phyloP scores from a whole-genome alignment of 768 basidiomycete species.

The Panus rudis region DNA sequence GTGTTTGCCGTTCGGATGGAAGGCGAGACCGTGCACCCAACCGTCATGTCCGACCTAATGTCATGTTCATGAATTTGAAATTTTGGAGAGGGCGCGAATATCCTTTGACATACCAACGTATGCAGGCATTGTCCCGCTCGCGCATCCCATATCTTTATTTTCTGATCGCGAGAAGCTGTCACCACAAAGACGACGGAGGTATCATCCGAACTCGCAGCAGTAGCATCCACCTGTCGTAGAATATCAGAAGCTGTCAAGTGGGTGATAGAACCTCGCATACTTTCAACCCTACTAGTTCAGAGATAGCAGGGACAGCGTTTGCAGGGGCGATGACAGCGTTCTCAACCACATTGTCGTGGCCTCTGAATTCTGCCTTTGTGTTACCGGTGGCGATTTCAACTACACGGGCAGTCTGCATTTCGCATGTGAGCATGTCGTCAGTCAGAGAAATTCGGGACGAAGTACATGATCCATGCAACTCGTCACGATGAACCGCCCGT shows the following conservation, averaged over 20 bases:
- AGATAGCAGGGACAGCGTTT: constrained; percentile 34
- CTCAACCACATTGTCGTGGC: constrained; percentile 51
- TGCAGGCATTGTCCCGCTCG: constrained; percentile 41
- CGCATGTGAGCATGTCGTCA: neutral
- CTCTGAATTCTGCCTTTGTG: constrained; percentile 44
- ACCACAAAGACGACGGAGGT: constrained; percentile 42
- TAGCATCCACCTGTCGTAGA: no score
- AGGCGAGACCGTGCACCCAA: constrained; percentile 51
- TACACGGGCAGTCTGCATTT: constrained; percentile 40
- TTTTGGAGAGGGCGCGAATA: neutral
- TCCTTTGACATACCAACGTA: constrained; percentile 38
- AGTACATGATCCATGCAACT: constrained; percentile 51
- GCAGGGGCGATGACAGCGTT: constrained; percentile 43
- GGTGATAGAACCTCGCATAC: constrained; percentile 29
- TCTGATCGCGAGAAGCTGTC: constrained; percentile 49
- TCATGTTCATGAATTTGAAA: neutral
- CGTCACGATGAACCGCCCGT: constrained; percentile 41
- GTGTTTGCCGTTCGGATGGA: constrained; percentile 52
- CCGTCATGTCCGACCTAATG: constrained; percentile 41
- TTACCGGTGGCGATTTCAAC: constrained; percentile 43
- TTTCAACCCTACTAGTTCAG: constrained; percentile 39
- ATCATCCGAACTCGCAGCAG: no score
- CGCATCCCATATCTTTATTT: constrained; percentile 48
- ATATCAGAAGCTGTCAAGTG: no score
- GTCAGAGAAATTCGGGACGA: constrained; percentile 1